Conservation (phyloP, 2,329 filamentous ascomycete genomes). For the Parastagonospora avenae region DNA sequence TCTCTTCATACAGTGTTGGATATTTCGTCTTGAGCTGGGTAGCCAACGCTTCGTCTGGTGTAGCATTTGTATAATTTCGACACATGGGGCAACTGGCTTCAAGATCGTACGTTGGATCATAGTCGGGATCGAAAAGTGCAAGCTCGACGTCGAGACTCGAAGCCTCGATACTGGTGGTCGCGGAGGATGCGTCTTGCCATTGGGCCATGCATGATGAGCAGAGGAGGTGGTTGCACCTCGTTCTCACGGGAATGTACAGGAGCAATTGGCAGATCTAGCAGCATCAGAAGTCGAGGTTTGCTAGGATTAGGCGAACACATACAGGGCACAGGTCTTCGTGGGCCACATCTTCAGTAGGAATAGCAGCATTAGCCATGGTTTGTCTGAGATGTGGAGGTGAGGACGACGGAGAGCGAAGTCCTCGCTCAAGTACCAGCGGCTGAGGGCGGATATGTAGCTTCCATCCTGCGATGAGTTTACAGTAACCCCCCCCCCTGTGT, state of each 20-base stretch:
- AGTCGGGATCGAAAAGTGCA: conserved; percentile 45
- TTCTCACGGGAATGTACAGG: conserved; percentile 50
- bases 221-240: conserved; percentile 50
- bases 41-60: conserved; percentile 29
- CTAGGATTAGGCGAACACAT: not conserved
- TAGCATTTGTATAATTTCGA: conserved; percentile 47
- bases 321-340: conserved; percentile 53
- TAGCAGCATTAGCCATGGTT: conserved; percentile 16
- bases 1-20: conserved; percentile 41
- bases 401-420: not conserved
- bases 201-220: conserved; percentile 54
- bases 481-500: not conserved
- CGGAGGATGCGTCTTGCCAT: conserved; percentile 51
- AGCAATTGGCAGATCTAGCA: conserved; percentile 51
- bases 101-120: conserved; percentile 36
- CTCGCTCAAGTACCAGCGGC: not conserved
- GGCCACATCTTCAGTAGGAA: conserved; percentile 25
- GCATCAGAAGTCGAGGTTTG: not conserved
- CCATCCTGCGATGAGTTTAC: not conserved
- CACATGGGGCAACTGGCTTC: conserved; percentile 55
- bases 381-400: not conserved
- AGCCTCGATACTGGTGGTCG: conserved; percentile 41
- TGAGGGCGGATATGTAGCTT: not conserved
- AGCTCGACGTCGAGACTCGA: conserved; percentile 47
- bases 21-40: conserved; percentile 42